Percentiles rank a stretch among this genome's conserved stretches.
Evolutionary conservation across 495 filamentous ascomycete genomes (phyloP).

Genomic region (Pyrenopolyporus hunteri): DNA sequence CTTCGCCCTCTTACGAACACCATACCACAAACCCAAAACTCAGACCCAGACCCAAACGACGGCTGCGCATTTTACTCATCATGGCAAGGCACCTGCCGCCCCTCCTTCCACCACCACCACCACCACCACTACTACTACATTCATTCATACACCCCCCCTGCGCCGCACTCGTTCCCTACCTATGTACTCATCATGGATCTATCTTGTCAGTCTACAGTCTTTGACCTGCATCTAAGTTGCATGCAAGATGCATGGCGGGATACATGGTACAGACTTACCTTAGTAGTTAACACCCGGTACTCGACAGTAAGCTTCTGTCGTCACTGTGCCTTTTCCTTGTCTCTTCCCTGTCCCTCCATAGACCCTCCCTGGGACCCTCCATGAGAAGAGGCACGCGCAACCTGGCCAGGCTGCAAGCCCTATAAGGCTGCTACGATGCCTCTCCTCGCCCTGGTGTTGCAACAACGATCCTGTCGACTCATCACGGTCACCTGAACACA

Average conservation of each 20-base stretch:
- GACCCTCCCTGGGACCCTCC: conserved; percentile 27
- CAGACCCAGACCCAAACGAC: conserved; percentile 17
- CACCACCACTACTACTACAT: neutral
- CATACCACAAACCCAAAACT: conserved; percentile 26
- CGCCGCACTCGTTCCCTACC: conserved; percentile 29
- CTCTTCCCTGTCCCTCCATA: conserved; percentile 30
- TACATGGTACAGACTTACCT: neutral
- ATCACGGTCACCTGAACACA: conserved; percentile 43
- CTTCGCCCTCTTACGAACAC: conserved; percentile 32
- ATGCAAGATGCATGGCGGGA: conserved; percentile 16
- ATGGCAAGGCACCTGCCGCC: conserved; percentile 39
- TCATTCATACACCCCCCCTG: conserved; percentile 29
- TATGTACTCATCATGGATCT: conserved; percentile 31
- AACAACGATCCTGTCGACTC: conserved; percentile 42
- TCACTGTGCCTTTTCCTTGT: conserved; percentile 41
- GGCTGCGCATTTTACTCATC: conserved; percentile 40
- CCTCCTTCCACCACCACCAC: conserved; percentile 9
- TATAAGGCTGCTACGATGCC: conserved; percentile 50
- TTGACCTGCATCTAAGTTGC: conserved; percentile 40
- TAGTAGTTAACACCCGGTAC: conserved; percentile 24
- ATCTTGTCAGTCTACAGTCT: conserved; percentile 28
- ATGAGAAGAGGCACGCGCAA: conserved; percentile 28
- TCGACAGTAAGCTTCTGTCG: conserved; percentile 34
- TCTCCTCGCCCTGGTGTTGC: conserved; percentile 37
- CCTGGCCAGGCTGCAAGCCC: conserved; percentile 42